Conservation (phyloP, 192 early-diverging fungal species). For the Coemansia sp. region DNA sequence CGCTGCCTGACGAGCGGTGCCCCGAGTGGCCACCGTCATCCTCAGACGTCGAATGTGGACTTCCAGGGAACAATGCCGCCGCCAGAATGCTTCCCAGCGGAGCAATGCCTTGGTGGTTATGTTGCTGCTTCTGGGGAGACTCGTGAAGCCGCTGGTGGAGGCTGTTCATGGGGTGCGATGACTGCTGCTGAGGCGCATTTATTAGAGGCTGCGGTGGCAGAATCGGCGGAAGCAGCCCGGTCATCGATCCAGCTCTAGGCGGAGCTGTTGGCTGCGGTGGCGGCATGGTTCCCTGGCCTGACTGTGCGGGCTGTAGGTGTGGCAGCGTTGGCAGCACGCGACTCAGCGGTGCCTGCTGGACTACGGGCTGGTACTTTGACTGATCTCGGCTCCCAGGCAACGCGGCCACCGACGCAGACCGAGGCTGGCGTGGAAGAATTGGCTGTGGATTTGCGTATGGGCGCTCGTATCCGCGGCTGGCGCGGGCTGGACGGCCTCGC, state of each 20-base stretch:
- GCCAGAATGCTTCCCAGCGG: conserved; percentile 44
- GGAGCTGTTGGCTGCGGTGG: conserved; percentile 45
- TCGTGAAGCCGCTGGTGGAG: conserved; percentile 15
- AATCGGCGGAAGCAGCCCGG: conserved; percentile 39
- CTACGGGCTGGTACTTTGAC: conserved; percentile 18
- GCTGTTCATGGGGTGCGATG: conserved; percentile 9
- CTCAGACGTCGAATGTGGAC: conserved; percentile 41
- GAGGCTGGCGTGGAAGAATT: conserved; percentile 50
- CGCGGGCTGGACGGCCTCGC: conserved; percentile 51
- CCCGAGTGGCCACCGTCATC: conserved; percentile 43
- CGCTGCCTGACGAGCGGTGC: conserved; percentile 52
- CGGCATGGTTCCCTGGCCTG: conserved; percentile 46
- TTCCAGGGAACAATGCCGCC: conserved; percentile 49
- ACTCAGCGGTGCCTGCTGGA: conserved; percentile 15
- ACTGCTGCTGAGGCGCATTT: conserved; percentile 8
- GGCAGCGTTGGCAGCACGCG: conserved; percentile 45
- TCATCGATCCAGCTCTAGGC: neutral
- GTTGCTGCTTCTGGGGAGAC: conserved; percentile 11
- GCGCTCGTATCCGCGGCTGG: conserved; percentile 48
- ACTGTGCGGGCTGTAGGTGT: conserved; percentile 43
- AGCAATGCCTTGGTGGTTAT: conserved; percentile 31
- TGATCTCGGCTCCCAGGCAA: conserved; percentile 10
- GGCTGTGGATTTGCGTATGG: conserved; percentile 50
- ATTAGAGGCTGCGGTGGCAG: conserved; percentile 5
- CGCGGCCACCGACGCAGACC: conserved; percentile 8